Base-by-base conservation (phyloP, 2,329 filamentous ascomycete genomes). In the Aureobasidium sp. region DNA sequence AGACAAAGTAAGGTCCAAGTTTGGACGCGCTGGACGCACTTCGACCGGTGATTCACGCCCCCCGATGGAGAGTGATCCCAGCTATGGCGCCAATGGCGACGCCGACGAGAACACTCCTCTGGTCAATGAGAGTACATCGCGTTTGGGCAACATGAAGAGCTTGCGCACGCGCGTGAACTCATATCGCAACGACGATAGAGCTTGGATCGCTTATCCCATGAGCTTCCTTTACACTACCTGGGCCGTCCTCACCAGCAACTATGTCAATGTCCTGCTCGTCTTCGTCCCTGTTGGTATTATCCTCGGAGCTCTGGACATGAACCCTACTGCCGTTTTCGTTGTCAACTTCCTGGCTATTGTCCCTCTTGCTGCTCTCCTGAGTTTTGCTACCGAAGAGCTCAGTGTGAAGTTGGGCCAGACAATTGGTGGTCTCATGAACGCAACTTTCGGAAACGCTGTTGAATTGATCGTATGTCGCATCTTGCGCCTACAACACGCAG, bases 291-390 rank as follows among this genome's bases (percentile, higher is more conserved):
- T 90, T 45, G 89, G 88, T 64, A 89, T 92, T 64, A 69, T 85
- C 59, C 84, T 88, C 63, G 88, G 87, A 63, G 75, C 77, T 14
- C 68, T 83, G 63, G 76, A 78, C 50, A 88, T 87, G 85, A 79
- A 81, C 68, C 81, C 89, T 1, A 83, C 85, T 11, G 81, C 82
- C 61, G 82, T 91, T 66, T 97, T 97, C 69, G 84, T 92, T 61
- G 83, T 97, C 75, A 97, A 97, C 77, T 97, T 97, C 70, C 83
- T 97, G 66, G 92, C 92, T 64, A 96, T 97, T 67, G 87, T 97
- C 62, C 92, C 92, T 0, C 80, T 97, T 48, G 93, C 93, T 3
- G 89, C 88, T 16, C 86, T 96, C 78, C 79, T 97, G 30, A 88
- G 89, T 68, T 96, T 89, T 69, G 90, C 90, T 0, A 97, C 93